Base-by-base conservation (phyloP, 805 yeast species). In the Metschnikowia chrysomelidarum region DNA sequence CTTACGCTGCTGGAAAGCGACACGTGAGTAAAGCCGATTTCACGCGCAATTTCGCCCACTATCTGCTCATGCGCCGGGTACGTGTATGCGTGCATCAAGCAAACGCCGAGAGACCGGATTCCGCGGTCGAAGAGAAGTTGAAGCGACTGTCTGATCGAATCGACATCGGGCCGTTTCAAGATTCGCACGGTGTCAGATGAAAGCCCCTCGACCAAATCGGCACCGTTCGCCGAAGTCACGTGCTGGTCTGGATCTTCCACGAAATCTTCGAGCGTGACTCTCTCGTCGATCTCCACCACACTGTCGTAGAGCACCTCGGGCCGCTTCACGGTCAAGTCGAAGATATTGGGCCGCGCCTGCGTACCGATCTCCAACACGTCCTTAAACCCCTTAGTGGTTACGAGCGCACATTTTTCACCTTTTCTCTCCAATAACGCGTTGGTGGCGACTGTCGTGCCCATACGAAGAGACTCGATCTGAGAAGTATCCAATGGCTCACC, bases 391-490 rank as follows among this genome's bases (percentile, higher is more conserved):
- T 79, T 82, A 11, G 97, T 86, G 2, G 95, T 87, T 4, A 89
- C 60, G 40, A 91, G 69, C 2, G 93, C 94, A 49, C 94, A 89
- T 20, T 78, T 66, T 38, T 88, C 94, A 33, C 98, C 98, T 54
- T 88, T 88, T 44, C 98, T 73, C 54, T 91, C 98, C 41, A 91
- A 69, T 21, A 93, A 71, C 1, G 98, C 96, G 62, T 91, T 91
- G 6, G 98, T 91, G 2, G 98, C 98, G 32, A 57, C 62, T 2
- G 62, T 57, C 12, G 62, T 56, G 19, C 62, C 62, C 47, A 57
- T 45, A 25, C 60, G 49, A 19, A 57, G 47, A 16, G 34, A 36
- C 37, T 43, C 50, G 27, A 47, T 47, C 19, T 43, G 32, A 24
- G 43, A 36, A 4, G 49, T 45, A 18, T 45, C 49, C 36, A 47